Conservation (phyloP, 495 filamentous ascomycete species). For the Aspergillus ostianus region DNA sequence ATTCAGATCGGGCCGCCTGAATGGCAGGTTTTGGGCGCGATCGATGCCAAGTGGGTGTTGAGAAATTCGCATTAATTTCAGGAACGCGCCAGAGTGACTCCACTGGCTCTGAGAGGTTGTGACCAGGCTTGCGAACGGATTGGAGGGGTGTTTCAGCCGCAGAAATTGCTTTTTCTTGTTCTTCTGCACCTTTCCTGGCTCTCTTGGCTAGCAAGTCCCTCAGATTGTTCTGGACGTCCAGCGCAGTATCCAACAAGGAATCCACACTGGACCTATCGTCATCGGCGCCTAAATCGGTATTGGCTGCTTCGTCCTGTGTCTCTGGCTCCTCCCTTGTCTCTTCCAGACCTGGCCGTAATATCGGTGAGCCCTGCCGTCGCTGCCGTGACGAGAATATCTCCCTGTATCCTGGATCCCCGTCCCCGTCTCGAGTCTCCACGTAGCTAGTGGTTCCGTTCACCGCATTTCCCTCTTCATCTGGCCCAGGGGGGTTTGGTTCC, state of each 20-base stretch:
- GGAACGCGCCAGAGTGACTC: conserved; percentile 42
- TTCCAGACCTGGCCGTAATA: conserved; percentile 6
- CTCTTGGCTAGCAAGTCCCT: background rate
- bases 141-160: conserved; percentile 17
- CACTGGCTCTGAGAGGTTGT: conserved; percentile 14
- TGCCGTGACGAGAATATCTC: background rate
- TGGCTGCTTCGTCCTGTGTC: conserved; percentile 11
- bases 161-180: conserved; percentile 22
- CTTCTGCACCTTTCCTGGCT: conserved; percentile 3
- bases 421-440: conserved; percentile 4
- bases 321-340: background rate
- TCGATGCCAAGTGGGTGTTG: conserved; percentile 33
- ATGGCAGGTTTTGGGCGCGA: conserved; percentile 17
- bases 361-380: conserved; percentile 1
- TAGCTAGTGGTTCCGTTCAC: conserved; percentile 1
- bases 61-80: conserved; percentile 34
- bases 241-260: conserved; percentile 24
- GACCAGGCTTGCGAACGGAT: conserved; percentile 5
- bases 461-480: background rate
- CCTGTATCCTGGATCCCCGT: conserved; percentile 4
- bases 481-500: background rate
- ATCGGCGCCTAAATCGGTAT: conserved; percentile 19
- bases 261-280: conserved; percentile 26
- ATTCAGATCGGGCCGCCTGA: conserved; percentile 24
- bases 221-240: conserved; percentile 16